These are phyloP conservation scores for Microstroma glucosiphilum DNA, from an alignment of 1,284 basidiomycete species.

Conservation along the genomic window DNA sequence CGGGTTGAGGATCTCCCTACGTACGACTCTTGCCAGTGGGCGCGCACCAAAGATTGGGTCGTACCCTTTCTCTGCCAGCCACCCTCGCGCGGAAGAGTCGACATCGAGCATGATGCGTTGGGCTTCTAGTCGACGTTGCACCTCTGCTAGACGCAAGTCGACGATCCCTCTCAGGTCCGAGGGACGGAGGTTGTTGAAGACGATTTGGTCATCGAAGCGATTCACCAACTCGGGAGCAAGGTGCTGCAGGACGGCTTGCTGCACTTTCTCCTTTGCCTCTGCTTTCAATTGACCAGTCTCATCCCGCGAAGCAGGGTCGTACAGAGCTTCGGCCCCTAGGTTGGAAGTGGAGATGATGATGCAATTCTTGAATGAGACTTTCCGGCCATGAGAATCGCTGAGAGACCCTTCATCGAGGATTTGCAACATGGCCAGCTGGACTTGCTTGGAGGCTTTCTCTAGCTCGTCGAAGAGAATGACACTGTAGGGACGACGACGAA, in stretches of 20 bases:
- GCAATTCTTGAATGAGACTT: slow-evolving; percentile 49
- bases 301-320: slow-evolving; percentile 63
- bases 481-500: slow-evolving; percentile 44
- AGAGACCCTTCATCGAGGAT: slow-evolving; percentile 85
- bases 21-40: slow-evolving; percentile 54
- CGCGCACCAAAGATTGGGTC: slow-evolving; percentile 78
- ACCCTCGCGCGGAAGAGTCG: slow-evolving; percentile 61
- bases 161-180: slow-evolving; percentile 68
- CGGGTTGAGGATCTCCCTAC: slow-evolving; percentile 38
- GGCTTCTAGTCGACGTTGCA: slow-evolving; percentile 19
- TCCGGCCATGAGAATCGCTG: slow-evolving; percentile 55
- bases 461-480: slow-evolving; percentile 35
- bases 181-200: slow-evolving; percentile 70
- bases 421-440: slow-evolving; percentile 81
- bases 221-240: slow-evolving; percentile 79
- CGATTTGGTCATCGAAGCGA: slow-evolving; percentile 64
- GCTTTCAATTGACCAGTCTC: slow-evolving; percentile 62
- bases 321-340: slow-evolving; percentile 66
- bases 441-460: slow-evolving; percentile 71
- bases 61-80: slow-evolving; percentile 75
- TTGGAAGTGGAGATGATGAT: slow-evolving; percentile 56
- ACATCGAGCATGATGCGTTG: slow-evolving; percentile 67
- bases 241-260: slow-evolving; percentile 61
- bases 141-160: slow-evolving; percentile 57
- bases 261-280: slow-evolving; percentile 64